Conservation (phyloP, 306 rosid species). For the Echinosophora koreensis region DNA sequence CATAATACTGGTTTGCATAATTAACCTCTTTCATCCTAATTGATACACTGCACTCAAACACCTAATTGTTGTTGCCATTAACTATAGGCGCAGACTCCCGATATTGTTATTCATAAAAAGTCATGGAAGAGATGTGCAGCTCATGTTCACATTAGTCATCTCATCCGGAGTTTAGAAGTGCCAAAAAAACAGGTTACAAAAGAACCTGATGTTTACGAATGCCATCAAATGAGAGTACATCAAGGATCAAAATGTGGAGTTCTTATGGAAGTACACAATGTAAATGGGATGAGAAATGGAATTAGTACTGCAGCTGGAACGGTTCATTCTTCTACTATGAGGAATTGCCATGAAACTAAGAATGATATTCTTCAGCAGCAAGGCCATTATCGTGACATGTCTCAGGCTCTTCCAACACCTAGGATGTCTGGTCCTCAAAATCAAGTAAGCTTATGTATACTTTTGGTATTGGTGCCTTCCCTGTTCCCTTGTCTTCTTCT, state of each 20-base stretch:
- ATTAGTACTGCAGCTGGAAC: slow-evolving; percentile 34
- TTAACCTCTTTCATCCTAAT: neutral
- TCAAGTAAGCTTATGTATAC: slow-evolving; percentile 59
- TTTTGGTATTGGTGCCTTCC: slow-evolving; percentile 18
- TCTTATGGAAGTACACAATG: slow-evolving; percentile 41
- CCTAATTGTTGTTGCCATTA: slow-evolving; percentile 23
- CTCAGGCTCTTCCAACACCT: slow-evolving; percentile 35
- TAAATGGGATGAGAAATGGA: slow-evolving; percentile 45
- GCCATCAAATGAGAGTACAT: slow-evolving; percentile 42
- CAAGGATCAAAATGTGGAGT: slow-evolving; percentile 55
- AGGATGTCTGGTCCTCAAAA: slow-evolving; percentile 51
- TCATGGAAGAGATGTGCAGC: slow-evolving; percentile 69
- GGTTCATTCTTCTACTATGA: slow-evolving; percentile 30
- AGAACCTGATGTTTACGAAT: slow-evolving; percentile 41
- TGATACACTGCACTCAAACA: slow-evolving; percentile 11
- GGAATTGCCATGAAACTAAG: slow-evolving; percentile 45
- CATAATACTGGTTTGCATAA: slow-evolving; percentile 17
- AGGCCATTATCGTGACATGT: slow-evolving; percentile 50
- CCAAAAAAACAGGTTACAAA: slow-evolving; percentile 41
- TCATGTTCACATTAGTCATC: slow-evolving; percentile 71
- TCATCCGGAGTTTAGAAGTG: slow-evolving; percentile 55
- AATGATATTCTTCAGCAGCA: slow-evolving; percentile 50
- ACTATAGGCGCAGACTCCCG: slow-evolving; percentile 50
- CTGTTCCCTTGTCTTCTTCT: slow-evolving; percentile 12
- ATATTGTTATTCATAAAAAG: slow-evolving; percentile 38